phyloP scores from a whole-genome alignment of 148 eudicot species.

The Arctostaphylos glauca region DNA sequence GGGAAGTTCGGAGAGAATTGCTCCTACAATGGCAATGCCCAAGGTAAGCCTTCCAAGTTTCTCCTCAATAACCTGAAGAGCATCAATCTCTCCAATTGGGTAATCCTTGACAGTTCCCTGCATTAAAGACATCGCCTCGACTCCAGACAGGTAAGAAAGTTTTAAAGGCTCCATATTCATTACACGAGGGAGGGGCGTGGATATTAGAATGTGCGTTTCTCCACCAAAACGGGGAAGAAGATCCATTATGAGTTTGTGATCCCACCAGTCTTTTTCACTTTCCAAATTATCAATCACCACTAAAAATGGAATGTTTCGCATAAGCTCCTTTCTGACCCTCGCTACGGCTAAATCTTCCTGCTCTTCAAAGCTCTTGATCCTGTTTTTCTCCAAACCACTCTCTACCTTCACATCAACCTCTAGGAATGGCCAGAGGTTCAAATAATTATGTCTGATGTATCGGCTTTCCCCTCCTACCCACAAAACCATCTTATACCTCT shows the following conservation, averaged over 20 bases:
- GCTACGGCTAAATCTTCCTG: conserved; percentile 87
- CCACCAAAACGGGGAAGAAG: conserved; percentile 95
- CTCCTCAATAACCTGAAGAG: conserved; percentile 82
- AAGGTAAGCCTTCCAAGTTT: conserved; percentile 88
- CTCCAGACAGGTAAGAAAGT: conserved; percentile 80
- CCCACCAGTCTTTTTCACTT: conserved; percentile 99
- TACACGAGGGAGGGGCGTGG: conserved; percentile 74
- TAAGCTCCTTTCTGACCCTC: conserved; percentile 81
- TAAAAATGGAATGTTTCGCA: conserved; percentile 85
- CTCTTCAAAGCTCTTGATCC: conserved; percentile 81
- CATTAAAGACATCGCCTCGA: conserved; percentile 92
- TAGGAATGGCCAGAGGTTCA: conserved; percentile 75
- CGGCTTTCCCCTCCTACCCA: conserved; percentile 98
- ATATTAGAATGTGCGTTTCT: conserved; percentile 86
- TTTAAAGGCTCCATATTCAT: conserved; percentile 88
- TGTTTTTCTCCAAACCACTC: conserved; percentile 59
- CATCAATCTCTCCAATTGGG: conserved; percentile 75
- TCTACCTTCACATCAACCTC: conserved; percentile 85
- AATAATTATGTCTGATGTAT: conserved; percentile 87
- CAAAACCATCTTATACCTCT: conserved; percentile 88
- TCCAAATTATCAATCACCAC: conserved; percentile 90
- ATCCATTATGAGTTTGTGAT: conserved; percentile 87
- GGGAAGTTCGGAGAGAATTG: conserved; percentile 90
- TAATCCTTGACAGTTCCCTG: conserved; percentile 60
- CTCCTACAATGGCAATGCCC: conserved; percentile 85